Base-by-base conservation (phyloP, 1,284 basidiomycete genomes). In the Tetrapyrgos nigripes region DNA sequence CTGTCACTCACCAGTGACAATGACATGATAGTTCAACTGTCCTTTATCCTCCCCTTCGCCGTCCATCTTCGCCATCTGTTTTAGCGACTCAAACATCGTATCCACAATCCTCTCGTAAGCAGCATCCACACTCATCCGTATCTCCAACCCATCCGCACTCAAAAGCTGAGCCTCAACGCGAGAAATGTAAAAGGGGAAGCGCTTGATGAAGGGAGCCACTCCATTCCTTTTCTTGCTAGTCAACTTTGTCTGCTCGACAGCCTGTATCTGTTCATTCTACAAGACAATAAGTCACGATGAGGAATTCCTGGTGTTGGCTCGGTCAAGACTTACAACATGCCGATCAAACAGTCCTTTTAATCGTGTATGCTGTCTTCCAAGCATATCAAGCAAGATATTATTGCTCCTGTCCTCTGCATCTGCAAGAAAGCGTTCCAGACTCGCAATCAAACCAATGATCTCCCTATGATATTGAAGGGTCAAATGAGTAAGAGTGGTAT, bases 31-130 rank as follows among this genome's bases (percentile, higher is more conserved):
- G 72, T 98, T 98, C 55, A 98, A 82, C 70, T 97, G 94, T 1
- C 95, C 95, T 74, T 99, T 99, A 75, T 97, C 97, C 68, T 97
- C 96, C 0, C 87, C 89, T 64, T 92, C 93, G 1, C 91, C 91
- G 58, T 94, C 91, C 78, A 95, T 79, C 72, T 96, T 97, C 10
- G 95, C 95, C 85, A 98, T 94, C 61, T 97, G 94, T 75, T 96
- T 96, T 55, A 99, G 75, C 17, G 88, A 90, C 47, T 95, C 94
- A 66, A 98, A 96, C 85, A 98, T 97, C 26, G 88, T 81, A 58
- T 91, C 86, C 29, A 94, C 91, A 47, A 98, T 92, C 65, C 84
- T 88, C 67, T 95, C 94, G 70, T 98, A 98, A 4, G 93, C 89
- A 4, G 82, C 79, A 69, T 98, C 91, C 27, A 97, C 91, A 45